phyloP scores from a whole-genome alignment of 176 grass and related monocot species.

The Zoysia pacifica region DNA sequence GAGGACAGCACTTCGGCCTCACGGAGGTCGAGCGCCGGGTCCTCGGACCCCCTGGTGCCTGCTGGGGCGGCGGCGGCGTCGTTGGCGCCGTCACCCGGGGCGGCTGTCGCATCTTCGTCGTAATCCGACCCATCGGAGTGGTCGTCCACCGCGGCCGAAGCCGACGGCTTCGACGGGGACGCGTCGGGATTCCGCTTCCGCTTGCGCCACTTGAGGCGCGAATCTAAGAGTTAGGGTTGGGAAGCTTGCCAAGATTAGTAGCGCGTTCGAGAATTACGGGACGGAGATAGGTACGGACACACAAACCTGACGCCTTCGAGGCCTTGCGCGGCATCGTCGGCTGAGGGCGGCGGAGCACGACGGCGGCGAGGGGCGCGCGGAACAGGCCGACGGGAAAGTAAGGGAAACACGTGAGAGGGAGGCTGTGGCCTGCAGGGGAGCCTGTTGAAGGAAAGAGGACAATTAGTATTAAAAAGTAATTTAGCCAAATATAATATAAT shows the following conservation, averaged over 20 bases:
- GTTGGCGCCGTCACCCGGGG: background rate
- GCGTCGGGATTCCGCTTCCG: conserved; percentile 65
- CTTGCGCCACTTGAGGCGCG: conserved; percentile 84
- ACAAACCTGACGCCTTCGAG: conserved; percentile 54
- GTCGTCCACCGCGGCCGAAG: conserved; percentile 27
- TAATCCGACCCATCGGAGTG: no score
- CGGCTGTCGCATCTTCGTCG: conserved; percentile 15
- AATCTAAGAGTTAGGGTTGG: conserved; percentile 61
- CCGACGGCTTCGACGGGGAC: conserved; percentile 50
- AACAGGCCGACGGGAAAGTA: background rate
- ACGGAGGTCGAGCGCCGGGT: conserved; percentile 60
- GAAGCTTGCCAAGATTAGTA: background rate
- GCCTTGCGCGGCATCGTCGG: conserved; percentile 59
- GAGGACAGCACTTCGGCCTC: conserved; percentile 66
- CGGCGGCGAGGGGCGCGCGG: background rate
- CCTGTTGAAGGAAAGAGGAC: no score
- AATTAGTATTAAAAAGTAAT: no score
- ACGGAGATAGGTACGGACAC: background rate
- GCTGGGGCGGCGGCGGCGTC: conserved; percentile 12
- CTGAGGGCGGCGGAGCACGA: background rate
- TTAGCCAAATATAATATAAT: no score
- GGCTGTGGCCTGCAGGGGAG: background rate
- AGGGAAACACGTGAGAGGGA: conserved; percentile 29
- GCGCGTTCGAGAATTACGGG: background rate
- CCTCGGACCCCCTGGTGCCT: background rate